Evolutionary conservation across 371 early-diverging fungal species (phyloP).

Genomic region (Conidiobolus incongruus): DNA sequence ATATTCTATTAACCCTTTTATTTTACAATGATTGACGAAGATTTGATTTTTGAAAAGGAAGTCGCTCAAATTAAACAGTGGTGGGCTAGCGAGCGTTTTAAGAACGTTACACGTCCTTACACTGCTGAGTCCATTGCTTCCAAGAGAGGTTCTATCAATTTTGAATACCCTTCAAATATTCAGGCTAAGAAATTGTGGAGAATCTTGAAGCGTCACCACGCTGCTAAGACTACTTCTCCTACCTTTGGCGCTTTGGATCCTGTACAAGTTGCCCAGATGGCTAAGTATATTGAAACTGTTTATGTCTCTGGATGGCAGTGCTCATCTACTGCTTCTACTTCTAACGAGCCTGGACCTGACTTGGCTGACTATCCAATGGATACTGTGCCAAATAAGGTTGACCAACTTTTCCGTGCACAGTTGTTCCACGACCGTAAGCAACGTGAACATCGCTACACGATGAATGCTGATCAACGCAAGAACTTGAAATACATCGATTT

Average conservation of each 20-base stretch:
- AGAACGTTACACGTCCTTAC: constrained; percentile 69
- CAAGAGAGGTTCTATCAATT: constrained; percentile 68
- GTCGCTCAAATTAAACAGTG: constrained; percentile 66
- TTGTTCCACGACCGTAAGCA: constrained; percentile 95
- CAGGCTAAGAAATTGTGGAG: constrained; percentile 89
- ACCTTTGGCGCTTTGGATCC: constrained; percentile 92
- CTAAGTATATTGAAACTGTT: constrained; percentile 89
- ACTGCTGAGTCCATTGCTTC: constrained; percentile 72
- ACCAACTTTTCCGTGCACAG: constrained; percentile 95
- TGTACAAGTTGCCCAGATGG: constrained; percentile 92
- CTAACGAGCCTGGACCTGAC: constrained; percentile 97
- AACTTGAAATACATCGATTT: constrained; percentile 63
- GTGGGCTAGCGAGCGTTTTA: constrained; percentile 75
- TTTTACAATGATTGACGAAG: constrained; percentile 2
- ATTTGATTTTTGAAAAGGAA: constrained; percentile 32
- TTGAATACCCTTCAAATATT: constrained; percentile 52
- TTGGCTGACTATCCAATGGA: constrained; percentile 97
- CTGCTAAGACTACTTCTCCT: constrained; percentile 53
- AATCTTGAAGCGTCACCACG: constrained; percentile 55
- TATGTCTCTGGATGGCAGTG: constrained; percentile 98
- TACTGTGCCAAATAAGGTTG: constrained; percentile 96
- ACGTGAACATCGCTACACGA: constrained; percentile 60
- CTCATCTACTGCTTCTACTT: constrained; percentile 88
- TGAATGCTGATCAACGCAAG: constrained; percentile 42
- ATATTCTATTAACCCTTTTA: too few relatives aligned